phyloP scores from a whole-genome alignment of 176 grass and related monocot genomes.

The Ampelocalamus luodianensis region DNA sequence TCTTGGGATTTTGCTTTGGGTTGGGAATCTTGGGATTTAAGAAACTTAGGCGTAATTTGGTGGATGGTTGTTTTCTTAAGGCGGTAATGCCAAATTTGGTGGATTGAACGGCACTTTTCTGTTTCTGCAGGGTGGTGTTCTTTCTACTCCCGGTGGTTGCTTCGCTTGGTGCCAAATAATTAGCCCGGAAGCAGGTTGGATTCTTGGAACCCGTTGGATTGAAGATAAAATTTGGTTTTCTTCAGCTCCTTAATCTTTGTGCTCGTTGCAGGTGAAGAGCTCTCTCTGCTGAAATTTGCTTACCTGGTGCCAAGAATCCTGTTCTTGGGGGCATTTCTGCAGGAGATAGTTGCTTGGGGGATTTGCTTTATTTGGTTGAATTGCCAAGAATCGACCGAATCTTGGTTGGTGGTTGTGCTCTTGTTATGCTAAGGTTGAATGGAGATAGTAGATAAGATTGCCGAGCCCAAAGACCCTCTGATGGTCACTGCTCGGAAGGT shows the following conservation, averaged over 20 bases:
- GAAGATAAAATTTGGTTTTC: constrained; percentile 10
- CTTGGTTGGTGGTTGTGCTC: constrained; percentile 11
- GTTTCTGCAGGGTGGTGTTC: constrained; percentile 40
- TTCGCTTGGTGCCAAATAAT: constrained; percentile 19
- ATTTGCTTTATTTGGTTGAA: constrained; percentile 21
- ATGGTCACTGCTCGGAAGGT: constrained; percentile 41
- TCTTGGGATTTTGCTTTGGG: constrained; percentile 31
- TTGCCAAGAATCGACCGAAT: not conserved
- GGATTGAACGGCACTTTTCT: constrained; percentile 33
- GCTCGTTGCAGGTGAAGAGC: constrained; percentile 30
- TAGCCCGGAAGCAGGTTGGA: constrained; percentile 43
- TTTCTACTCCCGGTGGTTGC: constrained; percentile 13
- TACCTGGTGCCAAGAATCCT: constrained; percentile 18
- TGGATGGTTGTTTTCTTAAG: constrained; percentile 38
- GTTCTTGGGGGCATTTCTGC: not conserved
- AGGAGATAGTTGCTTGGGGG: constrained; percentile 8
- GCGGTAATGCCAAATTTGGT: constrained; percentile 27
- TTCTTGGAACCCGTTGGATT: constrained; percentile 42
- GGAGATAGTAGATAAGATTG: constrained; percentile 63
- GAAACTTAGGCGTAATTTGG: constrained; percentile 31
- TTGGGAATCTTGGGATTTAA: constrained; percentile 31
- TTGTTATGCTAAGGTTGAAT: constrained; percentile 52
- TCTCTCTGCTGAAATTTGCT: constrained; percentile 31
- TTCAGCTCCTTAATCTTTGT: constrained; percentile 5
- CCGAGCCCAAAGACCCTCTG: constrained; percentile 53